Evolutionary conservation across 177 flowering plant genomes (phyloP), one percentile per base, ranked within the genome.

Genomic region (Vitis hybrid): DNA sequence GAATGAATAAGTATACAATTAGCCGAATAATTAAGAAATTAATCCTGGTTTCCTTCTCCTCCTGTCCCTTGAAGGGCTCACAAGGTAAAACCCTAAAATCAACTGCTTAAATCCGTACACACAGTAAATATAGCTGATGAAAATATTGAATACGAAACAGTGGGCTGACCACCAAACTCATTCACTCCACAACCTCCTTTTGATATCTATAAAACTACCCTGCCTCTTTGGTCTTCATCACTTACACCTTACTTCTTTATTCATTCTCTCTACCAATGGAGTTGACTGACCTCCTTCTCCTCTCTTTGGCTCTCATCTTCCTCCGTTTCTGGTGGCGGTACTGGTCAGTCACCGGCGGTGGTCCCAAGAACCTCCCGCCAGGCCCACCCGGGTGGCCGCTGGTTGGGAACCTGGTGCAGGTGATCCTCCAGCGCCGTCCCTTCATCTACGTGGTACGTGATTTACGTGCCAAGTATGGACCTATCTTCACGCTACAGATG

Each of bases 401-500:
- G 2, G 82, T 94, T 5, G 97, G 97, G 19, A 94, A 94, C 79
- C 79, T 94, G 0, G 22, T 80, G 31, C 97, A 92, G 68, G 91
- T 94, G 70, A 56, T 88, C 63, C 86, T 90, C 80, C 90, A 92
- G 67, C 78, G 83, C 11, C 86, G 90, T 2, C 87, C 82, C 1
- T 94, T 90, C 89, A 87, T 91, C 71, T 90, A 78, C 73, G 69
- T 91, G 0, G 86, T 90, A 2, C 86, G 94, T 4, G 97, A 92
- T 72, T 72, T 92, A 49, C 88, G 94, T 9, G 22, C 59, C 47
- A 86, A 83, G 47, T 90, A 91, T 49, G 98, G 98, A 0, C 97
- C 98, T 0, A 92, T 94, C 64, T 94, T 94, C 84, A 94, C 94
- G 80, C 82, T 94, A 91, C 87, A 92, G 66, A 92, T 94, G 95